phyloP scores from a whole-genome alignment of 2,329 filamentous ascomycete genomes.

The Ceratocystis albifundus region DNA sequence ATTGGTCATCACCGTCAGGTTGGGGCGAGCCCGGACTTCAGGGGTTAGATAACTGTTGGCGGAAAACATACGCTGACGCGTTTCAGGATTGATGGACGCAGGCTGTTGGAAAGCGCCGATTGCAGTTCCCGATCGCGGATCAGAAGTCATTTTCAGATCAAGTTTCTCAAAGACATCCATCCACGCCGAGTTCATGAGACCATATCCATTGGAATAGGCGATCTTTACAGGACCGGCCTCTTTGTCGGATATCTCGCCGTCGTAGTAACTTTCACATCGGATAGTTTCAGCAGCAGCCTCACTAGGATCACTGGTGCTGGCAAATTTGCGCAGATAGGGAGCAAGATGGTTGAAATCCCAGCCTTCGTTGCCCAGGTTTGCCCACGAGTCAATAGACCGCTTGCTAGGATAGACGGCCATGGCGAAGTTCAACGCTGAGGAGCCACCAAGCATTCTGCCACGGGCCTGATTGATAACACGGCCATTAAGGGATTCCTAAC shows the following conservation, averaged over 20 bases:
- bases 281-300: conserved; percentile 27
- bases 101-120: conserved; percentile 31
- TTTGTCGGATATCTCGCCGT: conserved; percentile 28
- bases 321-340: conserved; percentile 31
- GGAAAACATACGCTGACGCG: conserved; percentile 30
- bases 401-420: conserved; percentile 27
- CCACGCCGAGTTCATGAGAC: conserved; percentile 31
- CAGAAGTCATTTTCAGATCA: conserved; percentile 29
- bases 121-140: conserved; percentile 29
- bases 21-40: conserved; percentile 26
- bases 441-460: conserved; percentile 48
- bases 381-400: conserved; percentile 25
- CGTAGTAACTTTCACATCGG: conserved; percentile 30
- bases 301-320: conserved; percentile 28
- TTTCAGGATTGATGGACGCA: conserved; percentile 29
- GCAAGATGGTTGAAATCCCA: conserved; percentile 28
- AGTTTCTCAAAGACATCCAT: conserved; percentile 31
- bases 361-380: conserved; percentile 26
- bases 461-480: conserved; percentile 31
- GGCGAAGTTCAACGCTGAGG: conserved; percentile 50
- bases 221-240: conserved; percentile 26
- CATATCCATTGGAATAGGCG: conserved; percentile 25
- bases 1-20: conserved; percentile 30
- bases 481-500: conserved; percentile 23
- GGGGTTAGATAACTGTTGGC: conserved; percentile 30